phyloP scores from a whole-genome alignment of 2,329 filamentous ascomycete genomes.

The Trichoderma simmonsii region DNA sequence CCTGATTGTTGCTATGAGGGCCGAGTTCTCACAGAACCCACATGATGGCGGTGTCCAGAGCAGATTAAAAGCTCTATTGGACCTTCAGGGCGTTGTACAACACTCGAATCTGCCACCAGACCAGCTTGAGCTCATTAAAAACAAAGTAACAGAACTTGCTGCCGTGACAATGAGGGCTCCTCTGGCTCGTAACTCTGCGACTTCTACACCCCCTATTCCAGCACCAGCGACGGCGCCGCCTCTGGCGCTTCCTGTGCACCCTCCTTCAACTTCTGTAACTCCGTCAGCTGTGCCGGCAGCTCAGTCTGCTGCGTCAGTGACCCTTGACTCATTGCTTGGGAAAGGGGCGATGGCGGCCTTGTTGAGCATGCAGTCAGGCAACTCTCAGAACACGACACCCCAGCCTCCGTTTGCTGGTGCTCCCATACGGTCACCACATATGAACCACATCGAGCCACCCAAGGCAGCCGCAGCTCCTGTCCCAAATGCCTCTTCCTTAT shows the following conservation, averaged over 20 bases:
- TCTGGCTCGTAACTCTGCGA: slow-evolving; percentile 40
- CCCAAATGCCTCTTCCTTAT: slow-evolving; percentile 39
- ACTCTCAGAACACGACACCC: slow-evolving; percentile 47
- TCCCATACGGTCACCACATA: slow-evolving; percentile 50
- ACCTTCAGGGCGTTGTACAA: slow-evolving; percentile 72
- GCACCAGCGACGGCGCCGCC: slow-evolving; percentile 34
- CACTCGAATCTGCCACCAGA: slow-evolving; percentile 74
- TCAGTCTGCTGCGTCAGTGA: slow-evolving; percentile 38
- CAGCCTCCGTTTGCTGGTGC: slow-evolving; percentile 36
- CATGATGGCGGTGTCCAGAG: slow-evolving; percentile 73
- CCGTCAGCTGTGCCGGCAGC: slow-evolving; percentile 32
- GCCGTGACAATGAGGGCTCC: slow-evolving; percentile 57
- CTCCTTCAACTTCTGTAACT: slow-evolving; percentile 34
- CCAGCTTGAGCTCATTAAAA: slow-evolving; percentile 79
- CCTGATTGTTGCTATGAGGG: slow-evolving; percentile 69
- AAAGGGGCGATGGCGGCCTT: slow-evolving; percentile 58
- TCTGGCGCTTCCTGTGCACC: slow-evolving; percentile 30
- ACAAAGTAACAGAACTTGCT: slow-evolving; percentile 75
- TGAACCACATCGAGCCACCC: slow-evolving; percentile 39
- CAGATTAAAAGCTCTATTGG: slow-evolving; percentile 79
- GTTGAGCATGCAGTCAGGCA: slow-evolving; percentile 52
- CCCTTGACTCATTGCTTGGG: slow-evolving; percentile 58
- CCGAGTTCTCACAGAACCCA: slow-evolving; percentile 71
- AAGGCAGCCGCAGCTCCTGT: slow-evolving; percentile 12
- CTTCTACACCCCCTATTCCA: slow-evolving; percentile 39